These are phyloP conservation scores for Echinochloa phyllopogon DNA, from an alignment of 176 grass and related monocot genomes.

Conservation along the genomic window DNA sequence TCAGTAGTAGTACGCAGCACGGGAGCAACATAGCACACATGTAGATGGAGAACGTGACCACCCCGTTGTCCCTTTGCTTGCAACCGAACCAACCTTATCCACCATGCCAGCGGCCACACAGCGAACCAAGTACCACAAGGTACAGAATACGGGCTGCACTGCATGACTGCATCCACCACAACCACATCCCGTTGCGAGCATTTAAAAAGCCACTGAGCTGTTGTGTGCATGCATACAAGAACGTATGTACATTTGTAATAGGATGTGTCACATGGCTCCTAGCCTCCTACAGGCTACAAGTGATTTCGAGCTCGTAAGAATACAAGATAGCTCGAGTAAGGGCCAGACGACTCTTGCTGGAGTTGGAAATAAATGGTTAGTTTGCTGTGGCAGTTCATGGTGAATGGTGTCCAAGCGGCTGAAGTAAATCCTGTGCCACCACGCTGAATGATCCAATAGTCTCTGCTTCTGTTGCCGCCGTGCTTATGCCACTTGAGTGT, in stretches of 20 bases:
- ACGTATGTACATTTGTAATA: neutral
- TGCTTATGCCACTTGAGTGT: neutral
- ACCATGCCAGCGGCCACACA: neutral
- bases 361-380: neutral
- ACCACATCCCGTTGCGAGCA: slow-evolving; percentile 31
- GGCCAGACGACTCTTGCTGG: neutral
- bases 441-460: slow-evolving; percentile 51
- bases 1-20: neutral
- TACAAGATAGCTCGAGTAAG: neutral
- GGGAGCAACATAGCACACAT: neutral
- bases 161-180: slow-evolving; percentile 27
- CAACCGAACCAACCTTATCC: slow-evolving; percentile 15
- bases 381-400: neutral
- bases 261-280: neutral
- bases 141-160: slow-evolving; percentile 25
- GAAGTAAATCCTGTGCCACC: slow-evolving; percentile 40
- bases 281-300: neutral
- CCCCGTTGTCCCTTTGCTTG: slow-evolving; percentile 16
- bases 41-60: neutral
- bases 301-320: neutral
- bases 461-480: slow-evolving; percentile 44
- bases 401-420: slow-evolving; percentile 47
- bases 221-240: slow-evolving; percentile 11
- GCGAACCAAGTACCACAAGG: slow-evolving; percentile 19
- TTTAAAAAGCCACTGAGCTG: slow-evolving; percentile 18